Percentiles rank a stretch among this genome's conserved stretches.
Evolutionary conservation across 2,329 filamentous ascomycete genomes (phyloP).

Genomic region (Lachnellula hyalina): DNA sequence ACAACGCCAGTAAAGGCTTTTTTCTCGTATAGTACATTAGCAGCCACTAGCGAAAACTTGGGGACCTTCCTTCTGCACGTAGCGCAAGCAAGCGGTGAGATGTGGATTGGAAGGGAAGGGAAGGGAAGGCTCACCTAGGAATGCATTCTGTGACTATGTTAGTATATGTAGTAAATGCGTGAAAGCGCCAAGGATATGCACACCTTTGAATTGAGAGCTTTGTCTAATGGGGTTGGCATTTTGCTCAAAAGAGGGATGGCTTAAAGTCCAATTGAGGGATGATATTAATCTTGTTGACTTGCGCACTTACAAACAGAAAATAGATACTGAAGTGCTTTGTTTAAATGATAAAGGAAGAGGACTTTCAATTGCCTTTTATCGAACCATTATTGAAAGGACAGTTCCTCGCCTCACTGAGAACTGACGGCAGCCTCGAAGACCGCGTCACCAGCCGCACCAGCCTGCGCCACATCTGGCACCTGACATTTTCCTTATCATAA

Average conservation of each 20-base stretch:
- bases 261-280: neutral
- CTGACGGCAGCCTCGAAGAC: neutral
- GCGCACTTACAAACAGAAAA: neutral
- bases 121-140: conserved; percentile 50
- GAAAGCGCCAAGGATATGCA: conserved; percentile 1
- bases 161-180: conserved; percentile 1
- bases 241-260: conserved; percentile 23
- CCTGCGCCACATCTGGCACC: conserved; percentile 5
- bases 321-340: neutral
- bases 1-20: conserved; percentile 79
- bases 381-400: neutral
- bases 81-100: neutral
- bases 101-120: neutral
- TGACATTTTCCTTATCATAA: neutral
- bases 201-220: conserved; percentile 65
- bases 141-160: conserved; percentile 50
- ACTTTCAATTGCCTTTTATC: neutral
- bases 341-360: neutral
- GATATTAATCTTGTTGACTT: conserved; percentile 3
- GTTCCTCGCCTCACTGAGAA: neutral
- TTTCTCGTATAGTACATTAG: conserved; percentile 12
- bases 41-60: conserved; percentile 2
- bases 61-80: too few species aligned
- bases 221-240: conserved; percentile 67
- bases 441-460: conserved; percentile 11